Evolutionary conservation across 441 rosid species (phyloP), one percentile per base, ranked within the genome.

Genomic region (Hura crepitans): DNA sequence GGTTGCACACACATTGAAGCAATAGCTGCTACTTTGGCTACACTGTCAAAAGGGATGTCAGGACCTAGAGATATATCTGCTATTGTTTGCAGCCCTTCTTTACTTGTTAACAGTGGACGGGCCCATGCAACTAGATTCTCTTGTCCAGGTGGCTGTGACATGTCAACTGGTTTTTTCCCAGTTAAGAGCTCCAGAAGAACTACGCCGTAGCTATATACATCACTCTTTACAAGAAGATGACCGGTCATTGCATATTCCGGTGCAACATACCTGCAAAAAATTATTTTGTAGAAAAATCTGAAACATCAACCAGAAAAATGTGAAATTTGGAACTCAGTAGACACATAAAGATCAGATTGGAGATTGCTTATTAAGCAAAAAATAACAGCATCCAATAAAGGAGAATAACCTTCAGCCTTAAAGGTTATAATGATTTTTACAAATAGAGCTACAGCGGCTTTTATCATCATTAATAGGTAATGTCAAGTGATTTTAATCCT

Each of bases 181-280:
- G 89, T 82, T 60, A 95, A 81, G 70, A 95, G 97, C 89, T 95
- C 99, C 1, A 95, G 90, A 74, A 95, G 93, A 74, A 95, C 99
- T 5, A 95, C 99, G 42, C 99, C 99, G 17, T 95, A 95, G 78
- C 99, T 95, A 74, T 92, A 95, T 46, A 95, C 99, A 59, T 95
- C 99, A 17, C 99, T 95, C 81, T 92, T 95, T 68, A 92, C 99
- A 9, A 93, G 87, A 72, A 93, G 97, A 83, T 93, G 98, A n/a
- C 97, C 98, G 0, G 98, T 93, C 98, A 93, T 93, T 53, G 98
- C 98, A 68, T 93, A 93, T 77, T 93, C 98, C 0, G 98, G 97
- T 13, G 98, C 98, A 33, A 91, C 97, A 75, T 91, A 91, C 72
- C 97, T 89, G 79, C 78, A 35, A 74, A 35, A 42, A 47, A 68